Evolutionary conservation across 2,329 filamentous ascomycete genomes (phyloP), one percentile per base, ranked within the genome.

Genomic region (Penicillium sp.): DNA sequence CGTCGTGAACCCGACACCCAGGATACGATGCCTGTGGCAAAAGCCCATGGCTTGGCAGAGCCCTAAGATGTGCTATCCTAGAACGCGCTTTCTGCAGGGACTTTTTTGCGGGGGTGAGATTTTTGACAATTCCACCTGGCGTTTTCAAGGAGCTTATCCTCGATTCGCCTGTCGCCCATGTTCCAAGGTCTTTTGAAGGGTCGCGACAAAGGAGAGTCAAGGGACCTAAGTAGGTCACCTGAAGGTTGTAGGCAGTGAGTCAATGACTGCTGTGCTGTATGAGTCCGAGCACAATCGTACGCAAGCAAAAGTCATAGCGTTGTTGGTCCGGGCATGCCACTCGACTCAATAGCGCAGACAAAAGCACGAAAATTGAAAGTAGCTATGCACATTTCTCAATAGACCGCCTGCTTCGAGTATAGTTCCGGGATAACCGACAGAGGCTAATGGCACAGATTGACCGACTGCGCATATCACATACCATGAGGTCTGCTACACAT

Each of bases 1-100:
- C 58, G 56, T 59, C 15, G 37, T 45, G 7, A 42, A 58, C 48
- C 57, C 58, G 55, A 43, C 39, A 57, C 47, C 50, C 58, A 49
- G 57, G 53, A 55, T 58, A 54, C 29, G 25, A 37, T 28, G 27
- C 24, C 25, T 23, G 46, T 47, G 44, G 46, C 49, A 12, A 54
- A 54, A 52, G 41, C 47, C 44, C 46, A 53, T 56, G 35, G 42
- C 42, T 15, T 38, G 42, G 46, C 44, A 47, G 37, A 20, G 44
- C 46, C 49, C 46, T 54, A 46, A 7, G 28, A 41, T 42, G 43
- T 8, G 15, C 32, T 37, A 29, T 45, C 48, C 43, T 46, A 6
- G 20, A 29, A 28, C 35, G 27, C 35, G 25, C 18, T 33, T 32
- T n/a, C 42, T 12, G 12, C 5, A 8, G 24, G 15, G 42, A 12